These are phyloP conservation scores for Rauvolfia tetraphylla DNA, from an alignment of 257 asterid genomes.

Conservation along the genomic window DNA sequence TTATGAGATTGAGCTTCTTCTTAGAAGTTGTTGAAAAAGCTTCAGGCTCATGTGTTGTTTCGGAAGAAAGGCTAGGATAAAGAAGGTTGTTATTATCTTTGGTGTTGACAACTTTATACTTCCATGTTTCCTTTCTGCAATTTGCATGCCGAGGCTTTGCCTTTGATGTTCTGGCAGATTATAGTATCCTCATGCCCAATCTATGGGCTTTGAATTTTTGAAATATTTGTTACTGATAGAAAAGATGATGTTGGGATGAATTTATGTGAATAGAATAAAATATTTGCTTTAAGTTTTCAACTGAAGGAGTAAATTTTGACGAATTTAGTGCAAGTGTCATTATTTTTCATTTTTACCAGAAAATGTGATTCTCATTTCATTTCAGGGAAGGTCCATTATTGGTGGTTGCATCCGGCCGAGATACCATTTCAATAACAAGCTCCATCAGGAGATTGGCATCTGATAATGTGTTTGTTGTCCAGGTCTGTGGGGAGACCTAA, in stretches of 20 bases:
- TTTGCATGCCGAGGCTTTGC: background rate
- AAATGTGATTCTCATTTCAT: conserved; percentile 3
- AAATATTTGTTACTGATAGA: background rate
- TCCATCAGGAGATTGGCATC: conserved; percentile 87
- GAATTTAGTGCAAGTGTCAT: background rate
- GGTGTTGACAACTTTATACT: background rate
- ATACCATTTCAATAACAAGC: conserved; percentile 87
- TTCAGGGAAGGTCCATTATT: conserved; percentile 97
- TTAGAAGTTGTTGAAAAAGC: background rate
- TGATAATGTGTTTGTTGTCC: conserved; percentile 86
- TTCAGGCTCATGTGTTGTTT: background rate
- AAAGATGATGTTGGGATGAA: background rate
- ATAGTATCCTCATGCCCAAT: background rate
- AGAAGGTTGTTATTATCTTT: conserved; percentile 1
- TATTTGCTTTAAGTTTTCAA: background rate
- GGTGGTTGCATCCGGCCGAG: conserved; percentile 98
- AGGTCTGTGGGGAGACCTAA: conserved; percentile 49
- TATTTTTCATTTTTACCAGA: background rate
- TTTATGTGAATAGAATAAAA: background rate
- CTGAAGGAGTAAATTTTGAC: background rate
- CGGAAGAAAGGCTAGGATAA: background rate
- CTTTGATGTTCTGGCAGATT: background rate
- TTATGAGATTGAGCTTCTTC: background rate
- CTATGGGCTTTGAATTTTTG: too few relatives aligned
- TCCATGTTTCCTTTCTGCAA: background rate